Base-by-base conservation (phyloP, 1,139 yeast species). In the Yarrowia galli region DNA sequence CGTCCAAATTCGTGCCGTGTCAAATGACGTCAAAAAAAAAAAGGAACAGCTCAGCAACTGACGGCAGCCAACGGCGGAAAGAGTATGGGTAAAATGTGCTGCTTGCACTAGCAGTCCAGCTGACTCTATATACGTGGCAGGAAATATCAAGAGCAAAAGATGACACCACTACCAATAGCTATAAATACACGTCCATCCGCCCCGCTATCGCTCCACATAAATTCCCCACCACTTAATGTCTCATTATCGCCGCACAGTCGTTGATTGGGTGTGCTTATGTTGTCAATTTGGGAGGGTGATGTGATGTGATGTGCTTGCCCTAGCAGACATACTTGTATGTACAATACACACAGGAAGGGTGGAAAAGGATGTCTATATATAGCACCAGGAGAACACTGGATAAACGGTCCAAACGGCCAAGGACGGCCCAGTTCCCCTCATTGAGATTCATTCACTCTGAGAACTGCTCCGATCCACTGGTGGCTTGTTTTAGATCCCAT, bases 241-340 rank as follows among this genome's bases (percentile, higher is more conserved):
- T 51, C 58, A 51, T 35, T 51, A 20, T 51, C 58, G 58, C 58
- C 58, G 56, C 58, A 35, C 12, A 35, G 43, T 28, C 53, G 53
- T 51, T 51, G 58, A 51, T 51, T 51, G 58, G 58, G 42, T 35
- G 35, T 46, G 28, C 35, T 45, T 45, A 43, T 43, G 46, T 43
- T 43, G 46, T 20, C 46, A 20, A 43, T 16, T 43, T 43, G 46
- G 46, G 25, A 43, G 25, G 9, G 13, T 12, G 5, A 43, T 43
- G 20, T 8, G n/a, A n/a, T n/a, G n/a, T n/a, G n/a, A n/a, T n/a
- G n/a, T n/a, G n/a, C n/a, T n/a, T n/a, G n/a, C n/a, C n/a, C n/a
- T n/a, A n/a, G n/a, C n/a, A n/a, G n/a, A n/a, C n/a, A n/a, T n/a
- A n/a, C n/a, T n/a, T n/a, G n/a, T n/a, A n/a, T n/a, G n/a, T n/a